phyloP scores from a whole-genome alignment of 371 early-diverging fungal genomes.

The Lichtheimia hyalospora region DNA sequence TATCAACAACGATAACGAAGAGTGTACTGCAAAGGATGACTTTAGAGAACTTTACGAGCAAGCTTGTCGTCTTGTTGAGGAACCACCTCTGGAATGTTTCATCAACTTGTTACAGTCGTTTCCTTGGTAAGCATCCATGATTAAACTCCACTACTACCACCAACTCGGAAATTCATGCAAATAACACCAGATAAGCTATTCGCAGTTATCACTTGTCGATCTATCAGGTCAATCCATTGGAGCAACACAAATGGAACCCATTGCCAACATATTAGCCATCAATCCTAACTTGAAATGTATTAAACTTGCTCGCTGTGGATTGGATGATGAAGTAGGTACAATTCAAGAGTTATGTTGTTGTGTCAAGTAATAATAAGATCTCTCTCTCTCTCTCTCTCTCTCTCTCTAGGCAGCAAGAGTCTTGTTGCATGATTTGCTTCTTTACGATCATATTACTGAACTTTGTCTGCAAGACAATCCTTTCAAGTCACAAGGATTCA shows the following conservation, averaged over 20 bases:
- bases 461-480: conserved; percentile 32
- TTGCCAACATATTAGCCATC: conserved; percentile 51
- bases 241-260: conserved; percentile 49
- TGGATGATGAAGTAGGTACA: conserved; percentile 18
- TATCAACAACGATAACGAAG: conserved; percentile 17
- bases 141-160: not conserved
- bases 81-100: conserved; percentile 29
- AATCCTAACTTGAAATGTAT: conserved; percentile 19
- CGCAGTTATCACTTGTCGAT: conserved; percentile 43
- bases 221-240: conserved; percentile 40
- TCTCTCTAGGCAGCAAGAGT: conserved; percentile 39
- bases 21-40: conserved; percentile 11
- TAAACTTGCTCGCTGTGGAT: conserved; percentile 31
- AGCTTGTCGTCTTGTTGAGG: conserved; percentile 42
- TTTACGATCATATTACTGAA: conserved; percentile 29
- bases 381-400: too few relatives aligned
- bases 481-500: conserved; percentile 40
- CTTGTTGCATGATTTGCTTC: conserved; percentile 37
- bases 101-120: conserved; percentile 22
- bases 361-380: too few relatives aligned
- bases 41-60: conserved; percentile 30
- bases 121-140: conserved; percentile 18
- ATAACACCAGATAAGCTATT: conserved; percentile 2
- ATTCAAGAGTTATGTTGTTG: too few relatives aligned
- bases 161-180: not conserved